phyloP scores from a whole-genome alignment of 768 basidiomycete species.

The Polyporus arcularius region DNA sequence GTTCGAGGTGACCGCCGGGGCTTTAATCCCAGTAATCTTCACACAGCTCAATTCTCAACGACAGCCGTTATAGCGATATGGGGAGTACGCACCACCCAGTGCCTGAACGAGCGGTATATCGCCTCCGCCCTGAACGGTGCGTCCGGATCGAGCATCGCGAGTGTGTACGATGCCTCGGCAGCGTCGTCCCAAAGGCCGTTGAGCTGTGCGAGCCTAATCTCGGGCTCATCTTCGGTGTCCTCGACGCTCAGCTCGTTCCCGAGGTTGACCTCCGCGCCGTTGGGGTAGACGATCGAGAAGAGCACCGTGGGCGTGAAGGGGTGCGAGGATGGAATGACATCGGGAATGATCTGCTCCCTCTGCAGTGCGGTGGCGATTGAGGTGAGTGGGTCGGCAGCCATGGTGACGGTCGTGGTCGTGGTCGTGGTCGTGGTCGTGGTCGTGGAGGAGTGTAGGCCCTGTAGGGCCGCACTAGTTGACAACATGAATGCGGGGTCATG shows the following conservation, averaged over 20 bases:
- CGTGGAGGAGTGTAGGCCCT: too few relatives aligned
- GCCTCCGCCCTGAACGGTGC: constrained; percentile 31
- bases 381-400: constrained; percentile 34
- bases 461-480: too few relatives aligned
- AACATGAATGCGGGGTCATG: too few relatives aligned
- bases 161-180: constrained; percentile 42
- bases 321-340: constrained; percentile 39
- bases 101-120: constrained; percentile 28
- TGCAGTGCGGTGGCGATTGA: constrained; percentile 37
- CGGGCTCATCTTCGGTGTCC: constrained; percentile 52
- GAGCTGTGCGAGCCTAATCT: constrained; percentile 47
- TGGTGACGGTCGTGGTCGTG: not conserved
- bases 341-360: constrained; percentile 45
- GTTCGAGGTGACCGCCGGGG: constrained; percentile 32
- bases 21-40: constrained; percentile 42
- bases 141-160: constrained; percentile 40
- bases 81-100: constrained; percentile 30
- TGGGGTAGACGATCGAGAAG: constrained; percentile 47
- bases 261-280: constrained; percentile 38
- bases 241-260: constrained; percentile 38
- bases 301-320: constrained; percentile 41
- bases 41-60: constrained; percentile 23
- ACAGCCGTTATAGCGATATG: not conserved
- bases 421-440: not conserved
- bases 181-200: constrained; percentile 27